Conservation (phyloP, 257 asterid genomes). For the Leptodermis oblonga region DNA sequence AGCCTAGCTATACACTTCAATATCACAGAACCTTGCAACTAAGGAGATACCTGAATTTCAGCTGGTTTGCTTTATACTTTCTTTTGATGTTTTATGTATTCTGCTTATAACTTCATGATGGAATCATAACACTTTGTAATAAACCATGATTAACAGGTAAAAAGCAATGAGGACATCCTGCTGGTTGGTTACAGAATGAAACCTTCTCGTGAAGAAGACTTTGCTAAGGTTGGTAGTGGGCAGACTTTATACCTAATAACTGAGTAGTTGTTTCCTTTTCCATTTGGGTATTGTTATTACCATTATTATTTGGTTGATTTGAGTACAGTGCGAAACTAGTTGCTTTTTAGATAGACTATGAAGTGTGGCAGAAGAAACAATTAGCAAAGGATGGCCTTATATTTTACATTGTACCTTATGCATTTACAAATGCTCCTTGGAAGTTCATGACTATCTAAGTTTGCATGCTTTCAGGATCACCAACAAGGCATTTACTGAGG, state of each 20-base stretch:
- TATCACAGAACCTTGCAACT: too few species aligned
- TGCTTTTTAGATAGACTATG: not conserved
- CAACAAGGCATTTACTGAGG: not conserved
- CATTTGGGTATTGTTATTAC: not conserved
- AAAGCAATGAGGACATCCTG: slow-evolving; percentile 41
- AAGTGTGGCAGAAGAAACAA: not conserved
- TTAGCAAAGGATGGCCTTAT: not conserved
- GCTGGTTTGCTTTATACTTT: too few species aligned
- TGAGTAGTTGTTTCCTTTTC: not conserved
- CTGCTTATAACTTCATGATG: too few species aligned
- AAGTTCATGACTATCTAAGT: not conserved
- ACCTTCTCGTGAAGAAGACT: slow-evolving; percentile 95
- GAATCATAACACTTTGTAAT: too few species aligned
- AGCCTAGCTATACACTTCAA: too few species aligned
- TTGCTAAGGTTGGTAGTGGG: slow-evolving; percentile 60
- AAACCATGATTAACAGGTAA: slow-evolving; percentile 40
- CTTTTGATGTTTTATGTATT: too few species aligned
- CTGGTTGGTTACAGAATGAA: slow-evolving; percentile 85
- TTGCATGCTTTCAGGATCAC: not conserved
- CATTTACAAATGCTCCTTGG: not conserved
- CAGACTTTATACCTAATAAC: not conserved
- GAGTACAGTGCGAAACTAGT: not conserved
- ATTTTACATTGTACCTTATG: not conserved
- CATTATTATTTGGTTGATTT: not conserved
- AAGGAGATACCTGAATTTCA: too few species aligned